phyloP scores from a whole-genome alignment of 2,329 filamentous ascomycete species.

The Aspergillus vadensis region DNA sequence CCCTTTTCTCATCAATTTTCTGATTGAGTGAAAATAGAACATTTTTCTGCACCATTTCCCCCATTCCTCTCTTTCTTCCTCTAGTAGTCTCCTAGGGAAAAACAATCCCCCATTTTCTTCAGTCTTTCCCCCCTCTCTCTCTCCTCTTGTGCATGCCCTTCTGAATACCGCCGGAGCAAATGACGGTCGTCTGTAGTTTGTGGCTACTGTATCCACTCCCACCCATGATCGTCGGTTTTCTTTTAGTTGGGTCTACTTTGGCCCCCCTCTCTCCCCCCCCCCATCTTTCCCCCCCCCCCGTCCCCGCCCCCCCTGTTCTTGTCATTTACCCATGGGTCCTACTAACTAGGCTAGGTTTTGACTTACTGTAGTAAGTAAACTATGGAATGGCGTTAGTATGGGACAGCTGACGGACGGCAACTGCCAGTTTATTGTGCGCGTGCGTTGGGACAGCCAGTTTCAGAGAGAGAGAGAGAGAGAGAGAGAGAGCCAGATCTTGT shows the following conservation, averaged over 20 bases:
- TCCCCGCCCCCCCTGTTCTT: slow-evolving; percentile 17
- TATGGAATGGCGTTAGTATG: slow-evolving; percentile 22
- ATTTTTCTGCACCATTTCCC: too few species aligned
- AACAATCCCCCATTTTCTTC: background rate
- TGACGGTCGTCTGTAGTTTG: slow-evolving; percentile 25
- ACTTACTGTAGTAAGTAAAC: too few species aligned
- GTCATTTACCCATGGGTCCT: slow-evolving; percentile 10
- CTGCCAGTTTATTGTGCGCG: background rate
- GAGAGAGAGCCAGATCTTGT: background rate
- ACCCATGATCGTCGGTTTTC: slow-evolving; percentile 28
- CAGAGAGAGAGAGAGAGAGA: background rate
- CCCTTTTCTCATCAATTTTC: too few species aligned
- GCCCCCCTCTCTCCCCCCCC: slow-evolving; percentile 8
- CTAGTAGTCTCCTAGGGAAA: too few species aligned
- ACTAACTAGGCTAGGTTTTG: too few species aligned
- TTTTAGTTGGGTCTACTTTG: background rate
- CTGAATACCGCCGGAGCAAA: slow-evolving; percentile 17
- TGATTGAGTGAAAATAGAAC: too few species aligned
- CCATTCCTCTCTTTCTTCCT: too few species aligned
- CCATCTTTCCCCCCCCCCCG: too few species aligned
- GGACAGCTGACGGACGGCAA: slow-evolving; percentile 19
- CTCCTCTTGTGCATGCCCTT: slow-evolving; percentile 20
- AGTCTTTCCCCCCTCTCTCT: slow-evolving; percentile 4
- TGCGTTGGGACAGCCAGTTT: slow-evolving; percentile 4
- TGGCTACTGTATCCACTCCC: slow-evolving; percentile 26